These are phyloP conservation scores for Fusarium sp. DNA, from an alignment of 2,329 filamentous ascomycete species.

Conservation along the genomic window DNA sequence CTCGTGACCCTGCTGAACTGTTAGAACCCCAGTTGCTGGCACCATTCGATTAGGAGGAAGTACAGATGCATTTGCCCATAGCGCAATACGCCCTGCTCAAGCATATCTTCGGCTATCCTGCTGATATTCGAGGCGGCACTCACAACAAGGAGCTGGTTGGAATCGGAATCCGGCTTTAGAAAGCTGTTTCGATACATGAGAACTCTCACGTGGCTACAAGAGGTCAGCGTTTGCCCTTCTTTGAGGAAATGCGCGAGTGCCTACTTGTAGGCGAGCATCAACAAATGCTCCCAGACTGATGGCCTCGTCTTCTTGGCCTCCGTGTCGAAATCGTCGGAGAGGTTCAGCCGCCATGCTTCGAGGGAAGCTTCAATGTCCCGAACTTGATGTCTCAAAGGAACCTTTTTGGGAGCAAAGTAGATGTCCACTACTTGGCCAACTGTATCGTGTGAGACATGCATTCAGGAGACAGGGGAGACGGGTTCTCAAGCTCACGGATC, in stretches of 20 bases:
- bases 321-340: slow-evolving; percentile 47
- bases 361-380: slow-evolving; percentile 45
- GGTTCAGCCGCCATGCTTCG: slow-evolving; percentile 48
- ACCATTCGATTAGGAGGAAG: not conserved
- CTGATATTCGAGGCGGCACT: slow-evolving; percentile 50
- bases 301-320: slow-evolving; percentile 47
- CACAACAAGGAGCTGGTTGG: slow-evolving; percentile 47
- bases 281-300: slow-evolving; percentile 50
- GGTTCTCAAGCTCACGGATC: slow-evolving; percentile 38
- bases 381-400: slow-evolving; percentile 44
- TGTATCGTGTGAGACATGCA: slow-evolving; percentile 5
- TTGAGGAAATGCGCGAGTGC: not conserved
- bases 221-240: not conserved
- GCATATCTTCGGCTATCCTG: slow-evolving; percentile 54
- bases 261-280: slow-evolving; percentile 55
- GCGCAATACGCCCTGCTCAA: slow-evolving; percentile 47
- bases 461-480: slow-evolving; percentile 2
- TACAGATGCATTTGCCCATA: slow-evolving; percentile 54
- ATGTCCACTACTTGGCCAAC: slow-evolving; percentile 51
- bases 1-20: slow-evolving; percentile 46
- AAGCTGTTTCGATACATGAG: slow-evolving; percentile 52
- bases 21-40: not conserved
- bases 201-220: slow-evolving; percentile 49
- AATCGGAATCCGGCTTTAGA: slow-evolving; percentile 39
- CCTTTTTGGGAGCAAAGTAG: slow-evolving; percentile 50